phyloP scores from a whole-genome alignment of 2,329 filamentous ascomycete species.

The Diaporthe sp. region DNA sequence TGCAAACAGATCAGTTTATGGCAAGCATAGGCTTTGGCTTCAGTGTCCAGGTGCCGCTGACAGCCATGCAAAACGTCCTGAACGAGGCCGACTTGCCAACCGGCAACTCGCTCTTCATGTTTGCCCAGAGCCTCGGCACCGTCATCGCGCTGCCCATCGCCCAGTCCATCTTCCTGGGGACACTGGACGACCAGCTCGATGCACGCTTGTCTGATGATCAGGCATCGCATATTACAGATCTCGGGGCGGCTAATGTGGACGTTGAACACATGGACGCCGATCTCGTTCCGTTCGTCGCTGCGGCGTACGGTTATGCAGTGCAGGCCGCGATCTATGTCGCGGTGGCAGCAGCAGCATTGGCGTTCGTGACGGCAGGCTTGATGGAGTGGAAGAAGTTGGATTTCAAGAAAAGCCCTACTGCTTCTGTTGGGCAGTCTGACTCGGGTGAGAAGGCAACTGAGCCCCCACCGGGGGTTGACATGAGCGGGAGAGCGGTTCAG shows the following conservation, averaged over 20 bases:
- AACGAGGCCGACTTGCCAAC: slow-evolving; percentile 1
- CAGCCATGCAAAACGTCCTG: slow-evolving; percentile 35
- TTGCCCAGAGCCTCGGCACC: background rate
- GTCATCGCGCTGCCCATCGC: slow-evolving; percentile 20
- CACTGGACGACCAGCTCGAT: background rate
- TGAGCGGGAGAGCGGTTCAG: background rate
- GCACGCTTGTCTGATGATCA: background rate
- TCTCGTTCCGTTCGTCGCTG: background rate
- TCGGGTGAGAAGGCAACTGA: background rate
- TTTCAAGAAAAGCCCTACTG: background rate
- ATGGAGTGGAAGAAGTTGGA: slow-evolving; percentile 28
- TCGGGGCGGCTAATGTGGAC: slow-evolving; percentile 3
- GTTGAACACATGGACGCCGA: background rate
- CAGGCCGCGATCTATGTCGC: slow-evolving; percentile 6
- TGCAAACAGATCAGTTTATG: slow-evolving; percentile 17
- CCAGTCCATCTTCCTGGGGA: background rate
- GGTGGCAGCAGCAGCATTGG: background rate
- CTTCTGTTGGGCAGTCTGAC: background rate
- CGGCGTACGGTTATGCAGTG: background rate
- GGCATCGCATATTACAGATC: background rate
- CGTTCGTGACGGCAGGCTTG: background rate
- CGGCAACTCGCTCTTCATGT: slow-evolving; percentile 20
- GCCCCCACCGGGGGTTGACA: no score
- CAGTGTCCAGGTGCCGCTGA: slow-evolving; percentile 26
- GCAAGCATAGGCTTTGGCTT: slow-evolving; percentile 33